Percentiles rank a stretch among this genome's conserved stretches.
These are phyloP conservation scores for Artemisia tridentata DNA, from an alignment of 129 eudicot genomes.

Conservation along the genomic window DNA sequence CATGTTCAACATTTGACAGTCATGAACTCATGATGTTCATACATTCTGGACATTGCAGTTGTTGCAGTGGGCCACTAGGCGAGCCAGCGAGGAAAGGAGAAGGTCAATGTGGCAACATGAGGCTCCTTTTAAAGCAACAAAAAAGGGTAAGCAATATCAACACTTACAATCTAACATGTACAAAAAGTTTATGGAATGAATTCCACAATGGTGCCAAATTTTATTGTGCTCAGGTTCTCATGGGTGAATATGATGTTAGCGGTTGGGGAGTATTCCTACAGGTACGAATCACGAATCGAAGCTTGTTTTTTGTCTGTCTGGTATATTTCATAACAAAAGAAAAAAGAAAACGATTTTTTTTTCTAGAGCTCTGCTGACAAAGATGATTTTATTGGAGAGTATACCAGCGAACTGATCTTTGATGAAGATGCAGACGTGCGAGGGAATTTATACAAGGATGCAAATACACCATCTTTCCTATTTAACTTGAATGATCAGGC, in stretches of 20 bases:
- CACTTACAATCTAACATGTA: not conserved
- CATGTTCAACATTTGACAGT: not conserved
- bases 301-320: not conserved
- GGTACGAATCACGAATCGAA: conserved; percentile 35
- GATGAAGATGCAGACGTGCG: conserved; percentile 89
- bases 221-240: conserved; percentile 44
- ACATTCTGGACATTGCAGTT: conserved; percentile 39
- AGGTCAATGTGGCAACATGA: conserved; percentile 91
- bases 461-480: conserved; percentile 64
- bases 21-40: not conserved
- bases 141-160: conserved; percentile 47
- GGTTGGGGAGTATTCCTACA: conserved; percentile 94
- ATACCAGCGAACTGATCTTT: conserved; percentile 84
- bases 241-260: conserved; percentile 73
- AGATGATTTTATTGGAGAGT: conserved; percentile 87
- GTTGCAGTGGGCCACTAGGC: conserved; percentile 64
- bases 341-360: not conserved
- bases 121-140: conserved; percentile 68
- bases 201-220: not conserved
- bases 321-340: not conserved
- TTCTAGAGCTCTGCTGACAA: conserved; percentile 61
- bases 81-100: conserved; percentile 70
- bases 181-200: not conserved
- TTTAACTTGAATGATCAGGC: conserved; percentile 87
- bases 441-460: conserved; percentile 68